Conservation (phyloP, 2,329 filamentous ascomycete species). For the Cladophialophora chaetospira region DNA sequence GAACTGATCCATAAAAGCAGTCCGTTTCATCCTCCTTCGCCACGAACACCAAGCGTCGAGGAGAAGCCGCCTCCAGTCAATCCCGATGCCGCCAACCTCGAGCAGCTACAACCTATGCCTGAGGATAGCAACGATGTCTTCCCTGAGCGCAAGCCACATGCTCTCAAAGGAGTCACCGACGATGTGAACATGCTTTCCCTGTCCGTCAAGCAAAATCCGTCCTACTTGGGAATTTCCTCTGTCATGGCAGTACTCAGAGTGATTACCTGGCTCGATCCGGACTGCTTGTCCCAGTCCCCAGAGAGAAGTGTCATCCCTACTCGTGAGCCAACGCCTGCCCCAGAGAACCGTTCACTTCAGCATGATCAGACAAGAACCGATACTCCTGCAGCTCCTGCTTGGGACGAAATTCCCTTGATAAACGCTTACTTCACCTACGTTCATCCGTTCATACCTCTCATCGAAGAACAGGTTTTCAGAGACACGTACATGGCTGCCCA, state of each 20-base stretch:
- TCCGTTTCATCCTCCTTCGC: slow-evolving; percentile 43
- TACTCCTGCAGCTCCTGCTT: slow-evolving; percentile 57
- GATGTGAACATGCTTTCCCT: slow-evolving; percentile 70
- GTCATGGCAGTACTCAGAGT: slow-evolving; percentile 74
- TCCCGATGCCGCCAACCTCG: slow-evolving; percentile 57
- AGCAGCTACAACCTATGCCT: slow-evolving; percentile 70
- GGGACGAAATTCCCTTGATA: slow-evolving; percentile 68
- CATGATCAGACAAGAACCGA: slow-evolving; percentile 48
- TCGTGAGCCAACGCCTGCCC: slow-evolving; percentile 41
- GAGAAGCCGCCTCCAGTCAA: slow-evolving; percentile 43
- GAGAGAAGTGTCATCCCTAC: slow-evolving; percentile 41
- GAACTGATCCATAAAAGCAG: slow-evolving; percentile 55
- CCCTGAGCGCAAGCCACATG: slow-evolving; percentile 43
- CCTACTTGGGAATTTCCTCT: slow-evolving; percentile 73
- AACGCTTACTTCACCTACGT: slow-evolving; percentile 76
- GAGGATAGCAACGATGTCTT: slow-evolving; percentile 59
- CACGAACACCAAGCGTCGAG: slow-evolving; percentile 52
- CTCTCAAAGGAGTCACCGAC: slow-evolving; percentile 66
- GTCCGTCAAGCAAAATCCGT: slow-evolving; percentile 61
- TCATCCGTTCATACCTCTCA: slow-evolving; percentile 71
- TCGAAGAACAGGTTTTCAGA: slow-evolving; percentile 71
- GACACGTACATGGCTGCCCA: slow-evolving; percentile 64
- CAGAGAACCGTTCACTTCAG: slow-evolving; percentile 41
- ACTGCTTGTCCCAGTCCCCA: slow-evolving; percentile 47
- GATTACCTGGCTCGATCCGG: slow-evolving; percentile 61